Percentiles rank a stretch among this genome's conserved stretches.
Evolutionary conservation across 345 rosid genomes (phyloP).

Genomic region (Trapa incisa): DNA sequence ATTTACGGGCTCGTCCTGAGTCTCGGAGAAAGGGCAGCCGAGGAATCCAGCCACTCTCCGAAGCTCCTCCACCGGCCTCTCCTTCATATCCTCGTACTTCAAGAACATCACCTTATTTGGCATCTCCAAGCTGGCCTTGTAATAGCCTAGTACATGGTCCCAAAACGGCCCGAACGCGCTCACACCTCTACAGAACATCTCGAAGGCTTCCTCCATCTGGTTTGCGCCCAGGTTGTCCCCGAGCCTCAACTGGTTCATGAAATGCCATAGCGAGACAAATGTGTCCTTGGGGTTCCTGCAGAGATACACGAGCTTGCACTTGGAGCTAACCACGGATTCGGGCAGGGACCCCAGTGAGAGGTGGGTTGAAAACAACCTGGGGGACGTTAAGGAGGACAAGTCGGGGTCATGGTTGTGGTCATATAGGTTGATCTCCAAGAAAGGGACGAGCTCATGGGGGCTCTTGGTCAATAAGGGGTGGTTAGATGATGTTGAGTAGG

Average conservation of each 20-base stretch:
- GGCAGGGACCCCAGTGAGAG: conserved; percentile 7
- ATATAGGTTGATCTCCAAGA: neutral
- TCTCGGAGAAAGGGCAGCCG: conserved; percentile 19
- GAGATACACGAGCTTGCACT: conserved; percentile 12
- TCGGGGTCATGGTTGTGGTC: neutral
- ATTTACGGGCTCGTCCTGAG: conserved; percentile 13
- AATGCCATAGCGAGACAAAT: conserved; percentile 11
- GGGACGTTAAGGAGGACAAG: neutral
- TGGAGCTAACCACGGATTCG: neutral
- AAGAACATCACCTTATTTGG: conserved; percentile 21
- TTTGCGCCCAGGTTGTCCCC: conserved; percentile 13
- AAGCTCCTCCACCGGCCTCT: conserved; percentile 10
- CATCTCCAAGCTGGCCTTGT: conserved; percentile 19
- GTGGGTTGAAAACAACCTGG: conserved; percentile 11
- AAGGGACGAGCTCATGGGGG: conserved; percentile 13
- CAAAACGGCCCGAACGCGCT: conserved; percentile 21
- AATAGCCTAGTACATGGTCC: conserved; percentile 25
- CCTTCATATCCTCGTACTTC: conserved; percentile 28
- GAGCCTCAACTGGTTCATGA: conserved; percentile 7
- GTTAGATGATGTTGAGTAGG: neutral
- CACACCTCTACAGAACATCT: conserved; percentile 23
- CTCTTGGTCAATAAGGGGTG: conserved; percentile 1
- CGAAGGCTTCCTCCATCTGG: conserved; percentile 20
- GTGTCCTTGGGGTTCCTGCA: conserved; percentile 17
- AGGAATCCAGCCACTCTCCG: conserved; percentile 26